Evolutionary conservation across 2,329 filamentous ascomycete genomes (phyloP).

Genomic region (Xylaria hypoxylon): DNA sequence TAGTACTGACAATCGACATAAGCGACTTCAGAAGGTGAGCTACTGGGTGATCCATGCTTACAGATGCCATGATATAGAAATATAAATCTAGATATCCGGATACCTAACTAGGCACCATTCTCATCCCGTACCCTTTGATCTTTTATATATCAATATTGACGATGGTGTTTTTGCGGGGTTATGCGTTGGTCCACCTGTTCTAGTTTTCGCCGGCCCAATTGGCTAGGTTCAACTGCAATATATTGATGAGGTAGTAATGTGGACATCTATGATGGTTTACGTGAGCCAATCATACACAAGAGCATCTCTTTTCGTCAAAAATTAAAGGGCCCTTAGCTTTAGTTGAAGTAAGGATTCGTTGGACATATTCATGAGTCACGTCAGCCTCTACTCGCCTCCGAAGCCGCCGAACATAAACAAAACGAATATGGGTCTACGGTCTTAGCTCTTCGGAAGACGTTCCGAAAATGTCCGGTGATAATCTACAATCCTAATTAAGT

Average conservation of each 20-base stretch:
- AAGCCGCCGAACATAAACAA: neutral
- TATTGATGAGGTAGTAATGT: neutral
- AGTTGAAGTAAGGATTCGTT: neutral
- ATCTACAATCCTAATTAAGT: neutral
- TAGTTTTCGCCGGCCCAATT: neutral
- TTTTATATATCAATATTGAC: neutral
- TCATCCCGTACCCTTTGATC: neutral
- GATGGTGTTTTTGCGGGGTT: slow-evolving; percentile 8
- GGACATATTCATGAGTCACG: neutral
- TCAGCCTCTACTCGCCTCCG: neutral
- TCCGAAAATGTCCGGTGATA: neutral
- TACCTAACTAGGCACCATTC: neutral
- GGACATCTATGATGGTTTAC: neutral
- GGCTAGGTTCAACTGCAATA: neutral
- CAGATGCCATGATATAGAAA: neutral
- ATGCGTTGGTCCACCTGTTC: slow-evolving; percentile 1
- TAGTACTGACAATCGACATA: slow-evolving; percentile 53
- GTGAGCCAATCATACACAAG: too few species aligned
- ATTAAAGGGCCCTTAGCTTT: neutral
- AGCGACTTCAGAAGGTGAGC: slow-evolving; percentile 50
- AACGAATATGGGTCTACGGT: neutral
- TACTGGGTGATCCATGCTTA: slow-evolving; percentile 33
- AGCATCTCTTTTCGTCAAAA: too few species aligned
- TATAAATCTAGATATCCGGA: neutral
- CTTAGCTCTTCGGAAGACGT: neutral